Percentiles rank a stretch among this genome's conserved stretches.
Conservation (phyloP, 169 alveolate genomes). For the Plasmodium billcollinsi region DNA sequence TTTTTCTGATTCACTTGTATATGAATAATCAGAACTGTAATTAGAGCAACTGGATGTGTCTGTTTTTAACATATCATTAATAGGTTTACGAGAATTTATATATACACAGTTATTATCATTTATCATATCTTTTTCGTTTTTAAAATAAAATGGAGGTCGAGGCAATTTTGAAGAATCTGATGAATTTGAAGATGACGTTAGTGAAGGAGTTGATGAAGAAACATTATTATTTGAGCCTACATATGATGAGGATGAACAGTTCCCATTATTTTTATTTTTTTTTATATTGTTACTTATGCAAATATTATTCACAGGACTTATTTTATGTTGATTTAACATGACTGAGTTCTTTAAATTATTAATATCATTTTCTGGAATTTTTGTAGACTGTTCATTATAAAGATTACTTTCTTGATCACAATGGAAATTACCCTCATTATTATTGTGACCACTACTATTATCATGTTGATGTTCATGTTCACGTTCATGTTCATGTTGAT, state of each 20-base stretch:
- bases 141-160: neutral
- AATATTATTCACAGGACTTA: too few species aligned
- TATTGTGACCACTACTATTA: too few species aligned
- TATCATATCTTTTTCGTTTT: neutral
- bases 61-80: conserved; percentile 4
- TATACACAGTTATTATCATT: neutral
- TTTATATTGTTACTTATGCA: too few species aligned
- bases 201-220: neutral
- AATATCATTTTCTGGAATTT: too few species aligned
- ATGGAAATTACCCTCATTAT: too few species aligned
- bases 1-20: conserved; percentile 7
- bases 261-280: neutral
- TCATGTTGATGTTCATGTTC: too few species aligned
- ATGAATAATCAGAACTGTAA: conserved; percentile 9
- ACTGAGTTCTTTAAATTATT: too few species aligned
- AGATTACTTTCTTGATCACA: too few species aligned
- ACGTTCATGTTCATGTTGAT: too few species aligned
- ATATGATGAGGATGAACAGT: conserved; percentile 22
- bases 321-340: too few species aligned
- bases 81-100: conserved; percentile 40
- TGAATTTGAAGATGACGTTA: conserved; percentile 20
- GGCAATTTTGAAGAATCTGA: conserved; percentile 8
- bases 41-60: neutral
- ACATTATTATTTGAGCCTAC: conserved; percentile 3
- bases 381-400: too few species aligned